Percentiles rank a stretch among this genome's conserved stretches.
Evolutionary conservation across 805 yeast genomes (phyloP).

Genomic region (Monosporozyma unispora): DNA sequence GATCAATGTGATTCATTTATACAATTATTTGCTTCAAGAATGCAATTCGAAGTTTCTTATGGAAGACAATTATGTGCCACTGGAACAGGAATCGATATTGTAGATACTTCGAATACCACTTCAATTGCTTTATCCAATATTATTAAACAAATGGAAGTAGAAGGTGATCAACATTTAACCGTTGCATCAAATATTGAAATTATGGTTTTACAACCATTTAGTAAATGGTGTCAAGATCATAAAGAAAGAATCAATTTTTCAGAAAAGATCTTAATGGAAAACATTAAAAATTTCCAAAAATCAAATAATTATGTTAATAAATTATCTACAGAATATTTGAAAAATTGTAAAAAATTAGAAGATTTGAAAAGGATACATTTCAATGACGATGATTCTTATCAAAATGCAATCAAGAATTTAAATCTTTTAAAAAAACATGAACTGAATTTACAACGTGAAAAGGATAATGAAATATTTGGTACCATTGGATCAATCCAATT

Average conservation of each 20-base stretch:
- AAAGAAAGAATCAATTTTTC: constrained; percentile 55
- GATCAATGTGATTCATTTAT: constrained; percentile 64
- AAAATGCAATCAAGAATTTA: constrained; percentile 18
- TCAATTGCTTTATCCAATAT: constrained; percentile 39
- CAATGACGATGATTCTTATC: constrained; percentile 17
- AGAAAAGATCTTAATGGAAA: constrained; percentile 42
- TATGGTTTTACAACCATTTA: constrained; percentile 60
- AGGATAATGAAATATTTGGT: constrained; percentile 24
- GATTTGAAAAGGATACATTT: constrained; percentile 34
- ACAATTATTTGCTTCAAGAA: constrained; percentile 53
- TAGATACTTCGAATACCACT: constrained; percentile 12
- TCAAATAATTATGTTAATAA: constrained; percentile 39
- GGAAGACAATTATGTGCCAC: constrained; percentile 42
- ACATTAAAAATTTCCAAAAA: constrained; percentile 44
- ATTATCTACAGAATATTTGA: constrained; percentile 60
- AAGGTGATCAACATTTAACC: constrained; percentile 51
- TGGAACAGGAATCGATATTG: constrained; percentile 17
- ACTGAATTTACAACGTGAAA: constrained; percentile 18
- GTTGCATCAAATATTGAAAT: constrained; percentile 53
- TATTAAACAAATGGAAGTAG: constrained; percentile 48
- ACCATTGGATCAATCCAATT: constrained; percentile 25
- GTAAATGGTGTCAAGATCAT: constrained; percentile 69
- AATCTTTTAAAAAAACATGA: constrained; percentile 19
- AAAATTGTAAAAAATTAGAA: constrained; percentile 66
- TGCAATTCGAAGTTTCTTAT: constrained; percentile 61